Percentiles rank a stretch among this genome's conserved stretches.
Conservation (phyloP, 2,329 filamentous ascomycete species). For the Capronia coronata region DNA sequence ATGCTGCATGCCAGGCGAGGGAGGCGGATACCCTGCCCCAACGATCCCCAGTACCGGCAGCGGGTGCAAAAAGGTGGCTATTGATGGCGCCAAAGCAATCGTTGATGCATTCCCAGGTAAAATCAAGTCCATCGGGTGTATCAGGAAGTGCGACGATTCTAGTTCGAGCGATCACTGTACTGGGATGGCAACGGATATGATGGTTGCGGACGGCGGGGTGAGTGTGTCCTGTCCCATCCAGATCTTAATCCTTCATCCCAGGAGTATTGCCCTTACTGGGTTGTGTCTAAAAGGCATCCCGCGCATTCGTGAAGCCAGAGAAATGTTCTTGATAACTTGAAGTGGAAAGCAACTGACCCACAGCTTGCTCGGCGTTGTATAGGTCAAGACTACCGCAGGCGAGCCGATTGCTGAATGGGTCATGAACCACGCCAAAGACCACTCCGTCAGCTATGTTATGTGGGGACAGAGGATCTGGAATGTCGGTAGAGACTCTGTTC, state of each 20-base stretch:
- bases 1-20: constrained; percentile 23
- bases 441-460: constrained; percentile 47
- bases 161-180: constrained; percentile 28
- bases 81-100: constrained; percentile 26
- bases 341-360: too few species aligned
- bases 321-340: too few species aligned
- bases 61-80: constrained; percentile 26
- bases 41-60: constrained; percentile 19
- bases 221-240: too few species aligned
- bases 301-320: too few species aligned
- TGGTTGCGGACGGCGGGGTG: constrained; percentile 30
- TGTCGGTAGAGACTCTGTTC: constrained; percentile 34
- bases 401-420: constrained; percentile 45
- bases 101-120: constrained; percentile 25
- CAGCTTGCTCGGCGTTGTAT: too few species aligned
- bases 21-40: constrained; percentile 17
- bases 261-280: too few species aligned
- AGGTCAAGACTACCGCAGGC: constrained; percentile 38
- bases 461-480: constrained; percentile 48
- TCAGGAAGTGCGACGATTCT: constrained; percentile 25
- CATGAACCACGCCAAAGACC: constrained; percentile 38
- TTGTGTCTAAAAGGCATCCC: too few species aligned
- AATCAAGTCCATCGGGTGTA: constrained; percentile 27
- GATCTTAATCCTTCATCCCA: too few species aligned
- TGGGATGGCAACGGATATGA: constrained; percentile 33